Evolutionary conservation across 768 basidiomycete species (phyloP), one percentile per base, ranked within the genome.

Genomic region (Dioszegia aurantiaca): DNA sequence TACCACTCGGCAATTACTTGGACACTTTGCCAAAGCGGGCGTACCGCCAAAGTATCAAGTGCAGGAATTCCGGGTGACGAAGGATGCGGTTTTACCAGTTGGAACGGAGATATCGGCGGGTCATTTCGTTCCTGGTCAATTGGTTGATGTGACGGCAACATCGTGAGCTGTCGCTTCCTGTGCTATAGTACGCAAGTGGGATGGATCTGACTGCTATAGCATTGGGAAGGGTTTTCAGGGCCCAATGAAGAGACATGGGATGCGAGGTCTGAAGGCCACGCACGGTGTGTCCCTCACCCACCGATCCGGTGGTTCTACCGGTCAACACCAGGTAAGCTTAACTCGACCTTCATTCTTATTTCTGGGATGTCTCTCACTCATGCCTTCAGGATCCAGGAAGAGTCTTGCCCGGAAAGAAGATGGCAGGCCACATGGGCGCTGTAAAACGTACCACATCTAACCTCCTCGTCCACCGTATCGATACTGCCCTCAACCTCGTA

Each of bases 181-280:
- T 10, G 4, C n/a, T 37, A 21, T n/a, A n/a, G 14, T 33, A n/a
- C n/a, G n/a, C n/a, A 19, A 27, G 17, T 3, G 21, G 12, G 14
- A 69, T 1, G 21, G 24, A 28, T 11, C 24, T 24, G 59, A 64
- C 36, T 5, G 21, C 44, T n/a, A 0, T 56, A 99, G 93, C 3
- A 88, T 94, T 58, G 95, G 95, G 23, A 98, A 98, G 78, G 95
- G 95, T 8, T 97, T 93, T 77, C 88, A 90, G 63, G 95, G 95
- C 69, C 85, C 83, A 27, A 99, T 99, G 95, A 99, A 98, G 76
- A 82, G 90, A 45, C 92, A 90, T 86, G 86, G 87, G 31, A 98
- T 94, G 79, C 83, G 86, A 68, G 95, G 95, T 77, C 78, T 92
- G 28, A 84, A 86, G 44, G 93, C 91, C 1, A 89, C 90, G 78